Percentiles rank a stretch among this genome's conserved stretches.
Evolutionary conservation across 192 early-diverging fungal species (phyloP).

Genomic region (Coemansia sp.): DNA sequence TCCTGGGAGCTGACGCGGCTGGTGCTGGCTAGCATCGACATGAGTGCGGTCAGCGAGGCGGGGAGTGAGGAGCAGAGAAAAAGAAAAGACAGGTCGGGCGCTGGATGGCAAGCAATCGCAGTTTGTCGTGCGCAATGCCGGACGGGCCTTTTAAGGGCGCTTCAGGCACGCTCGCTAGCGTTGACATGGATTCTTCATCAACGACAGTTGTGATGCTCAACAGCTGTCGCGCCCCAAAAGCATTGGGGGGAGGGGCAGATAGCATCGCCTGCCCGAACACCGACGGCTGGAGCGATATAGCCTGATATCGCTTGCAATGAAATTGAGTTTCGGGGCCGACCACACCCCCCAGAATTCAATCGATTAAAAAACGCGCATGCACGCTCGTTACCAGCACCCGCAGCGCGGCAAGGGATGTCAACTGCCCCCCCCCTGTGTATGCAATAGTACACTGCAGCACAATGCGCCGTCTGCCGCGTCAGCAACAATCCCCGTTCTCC

Average conservation of each 20-base stretch:
- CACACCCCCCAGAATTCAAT: not conserved
- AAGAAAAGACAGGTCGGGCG: not conserved
- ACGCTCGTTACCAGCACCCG: not conserved
- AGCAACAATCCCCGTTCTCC: not conserved
- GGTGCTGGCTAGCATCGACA: conserved; percentile 4
- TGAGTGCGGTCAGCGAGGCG: not conserved
- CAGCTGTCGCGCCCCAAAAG: too few relatives aligned
- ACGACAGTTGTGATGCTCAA: too few relatives aligned
- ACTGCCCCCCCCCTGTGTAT: not conserved
- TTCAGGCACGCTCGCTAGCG: too few relatives aligned
- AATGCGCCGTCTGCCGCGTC: not conserved
- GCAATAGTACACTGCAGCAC: not conserved
- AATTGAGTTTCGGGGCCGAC: not conserved
- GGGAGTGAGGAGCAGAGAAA: not conserved
- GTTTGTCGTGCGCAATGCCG: not conserved
- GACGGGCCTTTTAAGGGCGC: conserved; percentile 1
- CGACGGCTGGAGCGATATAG: not conserved
- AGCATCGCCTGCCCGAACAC: too few relatives aligned
- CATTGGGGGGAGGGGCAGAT: not conserved
- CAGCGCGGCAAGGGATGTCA: not conserved
- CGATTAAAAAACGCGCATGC: not conserved
- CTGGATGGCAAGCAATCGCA: not conserved
- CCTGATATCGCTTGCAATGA: not conserved
- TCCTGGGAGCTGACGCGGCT: conserved; percentile 21
- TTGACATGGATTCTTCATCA: not conserved